phyloP scores from a whole-genome alignment of 2,329 filamentous ascomycete species.

The Xylaria sp. region DNA sequence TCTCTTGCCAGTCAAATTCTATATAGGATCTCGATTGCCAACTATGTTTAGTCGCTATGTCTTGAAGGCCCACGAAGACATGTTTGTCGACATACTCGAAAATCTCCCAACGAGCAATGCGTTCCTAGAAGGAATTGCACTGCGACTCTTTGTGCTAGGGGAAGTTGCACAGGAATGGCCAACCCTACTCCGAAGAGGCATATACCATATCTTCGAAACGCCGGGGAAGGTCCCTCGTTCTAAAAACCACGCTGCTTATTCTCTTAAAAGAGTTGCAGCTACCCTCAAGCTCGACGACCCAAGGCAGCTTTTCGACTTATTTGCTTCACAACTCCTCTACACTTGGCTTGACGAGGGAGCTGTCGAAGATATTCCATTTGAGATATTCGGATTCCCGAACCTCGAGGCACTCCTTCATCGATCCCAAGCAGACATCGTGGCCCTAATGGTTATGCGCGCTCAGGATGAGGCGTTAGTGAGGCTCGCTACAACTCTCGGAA shows the following conservation, averaged over 20 bases:
- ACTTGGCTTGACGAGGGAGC: conserved; percentile 81
- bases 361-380: conserved; percentile 79
- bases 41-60: conserved; percentile 82
- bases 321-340: conserved; percentile 87
- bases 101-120: conserved; percentile 78
- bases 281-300: conserved; percentile 73
- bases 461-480: conserved; percentile 71
- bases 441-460: conserved; percentile 83
- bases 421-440: conserved; percentile 80
- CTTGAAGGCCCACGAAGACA: conserved; percentile 82
- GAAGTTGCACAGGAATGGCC: conserved; percentile 85
- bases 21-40: conserved; percentile 75
- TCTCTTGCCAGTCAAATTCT: conserved; percentile 77
- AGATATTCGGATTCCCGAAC: conserved; percentile 81
- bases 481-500: conserved; percentile 67
- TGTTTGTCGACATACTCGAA: conserved; percentile 85
- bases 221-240: conserved; percentile 76
- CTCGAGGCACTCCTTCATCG: conserved; percentile 75
- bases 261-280: conserved; percentile 72
- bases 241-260: conserved; percentile 75
- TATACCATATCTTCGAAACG: conserved; percentile 94
- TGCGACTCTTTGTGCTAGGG: conserved; percentile 80
- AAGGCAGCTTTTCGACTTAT: conserved; percentile 80
- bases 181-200: conserved; percentile 83
- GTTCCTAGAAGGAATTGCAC: conserved; percentile 83